These are phyloP conservation scores for Cardiospermum halicacabum DNA, from an alignment of 345 rosid genomes.

Conservation along the genomic window DNA sequence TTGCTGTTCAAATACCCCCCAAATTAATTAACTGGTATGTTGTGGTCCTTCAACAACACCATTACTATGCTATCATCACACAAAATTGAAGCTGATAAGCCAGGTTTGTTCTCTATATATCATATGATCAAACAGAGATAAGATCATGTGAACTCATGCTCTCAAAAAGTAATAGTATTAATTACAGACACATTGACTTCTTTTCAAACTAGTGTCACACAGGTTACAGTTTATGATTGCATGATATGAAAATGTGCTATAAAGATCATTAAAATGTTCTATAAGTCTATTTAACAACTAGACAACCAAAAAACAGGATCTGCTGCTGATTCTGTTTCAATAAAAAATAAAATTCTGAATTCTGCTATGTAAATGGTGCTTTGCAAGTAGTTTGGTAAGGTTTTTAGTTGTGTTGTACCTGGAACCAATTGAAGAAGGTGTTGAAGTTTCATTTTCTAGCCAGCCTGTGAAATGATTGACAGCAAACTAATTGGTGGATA, in stretches of 20 bases:
- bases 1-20: neutral
- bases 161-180: neutral
- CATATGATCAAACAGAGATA: neutral
- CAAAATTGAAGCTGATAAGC: neutral
- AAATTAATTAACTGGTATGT: neutral
- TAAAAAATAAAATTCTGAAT: neutral
- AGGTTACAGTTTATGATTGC: neutral
- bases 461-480: neutral
- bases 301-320: neutral
- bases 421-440: neutral
- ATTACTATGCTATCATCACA: too few relatives aligned
- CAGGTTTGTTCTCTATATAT: neutral
- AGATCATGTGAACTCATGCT: slow-evolving; percentile 3
- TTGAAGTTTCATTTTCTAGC: neutral
- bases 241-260: neutral
- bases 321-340: neutral
- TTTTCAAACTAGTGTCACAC: too few relatives aligned
- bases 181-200: too few relatives aligned
- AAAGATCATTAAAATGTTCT: too few relatives aligned
- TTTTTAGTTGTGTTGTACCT: neutral
- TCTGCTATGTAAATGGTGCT: neutral
- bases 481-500: neutral
- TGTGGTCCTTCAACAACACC: too few relatives aligned
- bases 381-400: neutral
- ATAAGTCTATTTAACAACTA: neutral